Evolutionary conservation across 2,329 filamentous ascomycete genomes (phyloP).

Genomic region (Thielaviopsis populi): DNA sequence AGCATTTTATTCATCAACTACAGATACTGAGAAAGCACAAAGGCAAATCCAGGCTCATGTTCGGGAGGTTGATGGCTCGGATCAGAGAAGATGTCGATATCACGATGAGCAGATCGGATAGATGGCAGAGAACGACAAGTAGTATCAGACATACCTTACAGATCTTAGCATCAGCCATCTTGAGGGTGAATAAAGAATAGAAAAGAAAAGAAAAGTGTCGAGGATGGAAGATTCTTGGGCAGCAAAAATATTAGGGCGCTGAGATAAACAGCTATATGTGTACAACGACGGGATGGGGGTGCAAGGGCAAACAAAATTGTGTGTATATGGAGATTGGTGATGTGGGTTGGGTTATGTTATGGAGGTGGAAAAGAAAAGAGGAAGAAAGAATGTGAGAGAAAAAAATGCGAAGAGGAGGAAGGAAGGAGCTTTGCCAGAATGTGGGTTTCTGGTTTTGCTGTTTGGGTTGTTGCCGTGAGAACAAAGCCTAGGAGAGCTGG

Average conservation of each 20-base stretch:
- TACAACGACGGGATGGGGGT: background rate
- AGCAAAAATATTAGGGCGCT: background rate
- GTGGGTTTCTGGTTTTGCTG: constrained; percentile 3
- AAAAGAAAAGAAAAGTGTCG: background rate
- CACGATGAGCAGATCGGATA: background rate
- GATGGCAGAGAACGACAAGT: background rate
- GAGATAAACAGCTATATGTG: background rate
- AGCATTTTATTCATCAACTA: background rate
- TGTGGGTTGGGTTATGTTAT: background rate
- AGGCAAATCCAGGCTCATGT: too few relatives aligned
- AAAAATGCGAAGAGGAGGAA: background rate
- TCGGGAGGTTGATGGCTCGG: background rate
- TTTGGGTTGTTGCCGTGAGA: constrained; percentile 2
- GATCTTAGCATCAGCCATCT: constrained; percentile 14
- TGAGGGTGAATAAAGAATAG: background rate
- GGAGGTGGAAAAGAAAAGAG: constrained; percentile 3
- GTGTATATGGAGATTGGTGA: background rate
- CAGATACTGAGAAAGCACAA: background rate
- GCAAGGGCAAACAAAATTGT: background rate
- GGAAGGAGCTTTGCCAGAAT: constrained; percentile 6
- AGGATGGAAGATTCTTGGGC: background rate
- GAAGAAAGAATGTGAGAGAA: constrained; percentile 1
- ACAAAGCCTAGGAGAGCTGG: background rate
- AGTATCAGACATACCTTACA: constrained; percentile 10
- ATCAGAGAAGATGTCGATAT: background rate